phyloP scores from a whole-genome alignment of 2,329 filamentous ascomycete species.

The Ceratocystis huliohia region DNA sequence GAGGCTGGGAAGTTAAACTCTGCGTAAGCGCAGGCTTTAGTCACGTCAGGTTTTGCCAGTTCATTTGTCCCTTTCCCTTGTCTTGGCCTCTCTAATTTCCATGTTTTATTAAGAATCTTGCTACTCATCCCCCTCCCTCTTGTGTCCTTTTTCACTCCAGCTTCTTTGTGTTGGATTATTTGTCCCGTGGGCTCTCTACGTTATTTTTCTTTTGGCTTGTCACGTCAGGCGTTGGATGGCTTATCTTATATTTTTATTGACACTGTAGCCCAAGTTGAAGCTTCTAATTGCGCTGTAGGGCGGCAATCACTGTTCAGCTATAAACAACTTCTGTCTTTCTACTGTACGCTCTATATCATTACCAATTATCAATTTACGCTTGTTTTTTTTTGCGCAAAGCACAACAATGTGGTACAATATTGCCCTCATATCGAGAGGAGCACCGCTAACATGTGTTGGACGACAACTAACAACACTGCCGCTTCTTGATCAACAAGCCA shows the following conservation, averaged over 20 bases:
- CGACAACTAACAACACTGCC: not conserved
- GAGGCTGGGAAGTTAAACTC: constrained; percentile 48
- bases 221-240: not conserved
- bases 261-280: not conserved
- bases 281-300: too few species aligned
- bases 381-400: not conserved
- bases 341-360: not conserved
- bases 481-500: not conserved
- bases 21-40: constrained; percentile 24
- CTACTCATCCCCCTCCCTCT: not conserved
- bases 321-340: not conserved
- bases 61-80: not conserved
- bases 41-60: not conserved
- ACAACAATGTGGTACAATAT: not conserved
- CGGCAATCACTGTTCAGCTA: not conserved
- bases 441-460: not conserved
- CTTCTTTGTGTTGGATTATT: not conserved
- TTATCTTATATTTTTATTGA: not conserved
- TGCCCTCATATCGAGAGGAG: not conserved
- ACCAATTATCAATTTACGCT: not conserved
- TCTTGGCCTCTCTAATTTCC: not conserved
- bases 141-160: not conserved
- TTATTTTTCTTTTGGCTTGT: not conserved
- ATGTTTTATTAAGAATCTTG: not conserved
- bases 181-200: not conserved